phyloP scores from a whole-genome alignment of 1,284 basidiomycete genomes.

The Ceratobasidium papillatum region DNA sequence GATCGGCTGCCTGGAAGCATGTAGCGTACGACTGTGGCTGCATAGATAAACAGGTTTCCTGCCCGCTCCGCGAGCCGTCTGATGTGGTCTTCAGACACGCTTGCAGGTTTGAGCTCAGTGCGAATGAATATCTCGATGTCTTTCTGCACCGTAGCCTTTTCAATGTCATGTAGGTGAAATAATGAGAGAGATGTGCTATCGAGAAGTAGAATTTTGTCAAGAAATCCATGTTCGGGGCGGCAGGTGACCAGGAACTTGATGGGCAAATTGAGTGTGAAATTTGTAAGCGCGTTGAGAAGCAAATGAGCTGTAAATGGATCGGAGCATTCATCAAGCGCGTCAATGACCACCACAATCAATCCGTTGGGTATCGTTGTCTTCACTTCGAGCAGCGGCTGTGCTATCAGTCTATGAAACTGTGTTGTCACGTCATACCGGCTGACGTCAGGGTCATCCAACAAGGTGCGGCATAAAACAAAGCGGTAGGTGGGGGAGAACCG shows the following conservation, averaged over 20 bases:
- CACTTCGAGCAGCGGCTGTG: neutral
- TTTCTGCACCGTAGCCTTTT: conserved; percentile 23
- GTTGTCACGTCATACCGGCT: neutral
- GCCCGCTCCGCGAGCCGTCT: conserved; percentile 13
- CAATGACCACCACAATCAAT: conserved; percentile 24
- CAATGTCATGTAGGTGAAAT: conserved; percentile 40
- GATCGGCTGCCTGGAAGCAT: neutral
- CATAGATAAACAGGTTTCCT: conserved; percentile 40
- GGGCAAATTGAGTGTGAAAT: neutral
- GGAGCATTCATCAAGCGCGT: conserved; percentile 34
- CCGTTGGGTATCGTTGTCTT: neutral
- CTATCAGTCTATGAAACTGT: conserved; percentile 31
- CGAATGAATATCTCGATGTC: conserved; percentile 39
- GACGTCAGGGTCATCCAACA: neutral
- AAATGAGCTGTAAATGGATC: neutral
- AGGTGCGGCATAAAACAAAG: neutral
- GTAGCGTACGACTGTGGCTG: conserved; percentile 35
- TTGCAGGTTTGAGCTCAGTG: neutral
- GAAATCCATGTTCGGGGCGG: conserved; percentile 36
- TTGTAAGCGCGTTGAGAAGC: neutral
- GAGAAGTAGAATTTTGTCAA: neutral
- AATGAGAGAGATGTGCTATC: neutral
- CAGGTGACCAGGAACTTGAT: conserved; percentile 37
- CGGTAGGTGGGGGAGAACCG: neutral
- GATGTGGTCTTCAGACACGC: conserved; percentile 10